phyloP scores from a whole-genome alignment of 2,329 filamentous ascomycete species.

The Alternaria triticimaculans region DNA sequence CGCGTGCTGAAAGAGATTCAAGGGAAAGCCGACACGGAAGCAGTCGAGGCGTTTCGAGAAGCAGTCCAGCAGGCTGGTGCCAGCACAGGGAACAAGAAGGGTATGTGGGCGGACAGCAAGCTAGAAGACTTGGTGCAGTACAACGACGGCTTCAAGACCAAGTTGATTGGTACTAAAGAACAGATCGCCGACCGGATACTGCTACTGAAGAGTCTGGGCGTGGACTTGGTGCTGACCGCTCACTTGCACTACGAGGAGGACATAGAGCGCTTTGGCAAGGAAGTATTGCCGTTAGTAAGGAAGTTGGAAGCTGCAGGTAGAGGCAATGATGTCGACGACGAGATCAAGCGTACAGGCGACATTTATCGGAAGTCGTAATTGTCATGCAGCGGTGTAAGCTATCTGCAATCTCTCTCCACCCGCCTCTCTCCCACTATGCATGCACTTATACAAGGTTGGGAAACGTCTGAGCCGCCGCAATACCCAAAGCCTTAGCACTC shows the following conservation, averaged over 20 bases:
- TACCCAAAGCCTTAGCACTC: background rate
- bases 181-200: constrained; percentile 60
- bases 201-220: constrained; percentile 55
- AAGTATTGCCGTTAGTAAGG: constrained; percentile 57
- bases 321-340: constrained; percentile 55
- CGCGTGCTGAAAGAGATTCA: constrained; percentile 59
- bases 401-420: background rate
- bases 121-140: constrained; percentile 63
- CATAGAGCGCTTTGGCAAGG: constrained; percentile 57
- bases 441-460: background rate
- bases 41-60: constrained; percentile 58
- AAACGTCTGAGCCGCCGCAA: background rate
- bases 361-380: constrained; percentile 45
- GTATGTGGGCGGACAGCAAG: constrained; percentile 62
- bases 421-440: rapidly evolving
- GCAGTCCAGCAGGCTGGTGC: constrained; percentile 60
- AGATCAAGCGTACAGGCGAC: constrained; percentile 57
- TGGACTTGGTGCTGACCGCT: constrained; percentile 55
- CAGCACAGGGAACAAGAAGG: constrained; percentile 56
- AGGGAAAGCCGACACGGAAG: constrained; percentile 60
- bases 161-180: constrained; percentile 60
- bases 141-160: constrained; percentile 64
- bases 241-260: constrained; percentile 63
- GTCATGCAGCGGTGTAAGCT: background rate
- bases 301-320: constrained; percentile 57